Base-by-base conservation (phyloP, 768 basidiomycete species). In the Rickenella mellea region DNA sequence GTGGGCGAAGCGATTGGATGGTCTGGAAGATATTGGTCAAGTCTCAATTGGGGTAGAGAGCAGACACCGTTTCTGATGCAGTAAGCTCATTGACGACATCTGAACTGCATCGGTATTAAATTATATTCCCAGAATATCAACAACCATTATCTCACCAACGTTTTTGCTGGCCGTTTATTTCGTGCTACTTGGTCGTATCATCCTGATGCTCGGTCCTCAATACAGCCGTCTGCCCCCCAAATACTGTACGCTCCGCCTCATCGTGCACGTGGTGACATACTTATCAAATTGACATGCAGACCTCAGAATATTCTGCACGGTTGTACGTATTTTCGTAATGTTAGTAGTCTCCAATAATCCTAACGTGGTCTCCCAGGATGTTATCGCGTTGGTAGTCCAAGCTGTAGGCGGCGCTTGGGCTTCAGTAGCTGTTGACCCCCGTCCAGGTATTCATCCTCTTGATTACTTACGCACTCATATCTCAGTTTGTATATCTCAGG, bases 381-480 rank as follows among this genome's bases (percentile, higher is more conserved):
- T 80, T 15, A 55, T 78, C 26, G 71, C 80, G 8, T 66, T 85
- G 21, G 57, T 76, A n/a, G 57, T 82, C 2, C 82, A 85, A 59
- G 80, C 72, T 22, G 57, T 70, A 14, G 82, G 82, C 28, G 81
- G 81, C 20, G 80, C 70, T 0, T 51, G 67, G 17, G 79, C 79
- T 0, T 65, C 71, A 4, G 54, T 56, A 1, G 68, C 60, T 6
- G 56, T 47, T 12, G 27, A 40, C 11, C 17, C 8, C 3, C 35
- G 27, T 27, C 7, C 15, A 31, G 8, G 15, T 12, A 6, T 36
- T 29, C 24, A 4, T 48, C 33, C 7, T 36, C 7, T 19, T 36
- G 3, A 10, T 10, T 2, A 10, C 10, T 17, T 36, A 36, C 15
- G 19, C 33, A 36, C 33, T 36, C n/a, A n/a, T n/a, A n/a, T n/a